Percentiles rank a stretch among this genome's conserved stretches.
These are phyloP conservation scores for Amaranthus hypochondriacus DNA, from an alignment of 148 eudicot species.

Conservation along the genomic window DNA sequence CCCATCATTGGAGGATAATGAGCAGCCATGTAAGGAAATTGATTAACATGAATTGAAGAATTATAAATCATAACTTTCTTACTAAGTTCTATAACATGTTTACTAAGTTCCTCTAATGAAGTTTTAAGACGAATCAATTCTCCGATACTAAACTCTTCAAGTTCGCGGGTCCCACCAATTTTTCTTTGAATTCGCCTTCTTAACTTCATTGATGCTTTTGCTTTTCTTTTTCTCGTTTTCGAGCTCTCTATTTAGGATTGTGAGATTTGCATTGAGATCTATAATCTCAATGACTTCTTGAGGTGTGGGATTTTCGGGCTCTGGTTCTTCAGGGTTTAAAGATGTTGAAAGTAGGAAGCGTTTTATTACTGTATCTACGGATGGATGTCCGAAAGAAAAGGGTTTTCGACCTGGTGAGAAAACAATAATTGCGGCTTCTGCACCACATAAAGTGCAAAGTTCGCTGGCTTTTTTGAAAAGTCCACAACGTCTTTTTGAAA, in stretches of 20 bases:
- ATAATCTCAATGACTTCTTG: background rate
- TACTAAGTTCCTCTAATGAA: slow-evolving; percentile 34
- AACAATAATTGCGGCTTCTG: slow-evolving; percentile 25
- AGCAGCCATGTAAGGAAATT: slow-evolving; percentile 3
- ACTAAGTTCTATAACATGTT: slow-evolving; percentile 23
- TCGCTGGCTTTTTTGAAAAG: slow-evolving; percentile 33
- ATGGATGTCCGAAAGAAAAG: slow-evolving; percentile 28
- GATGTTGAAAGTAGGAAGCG: slow-evolving; percentile 6
- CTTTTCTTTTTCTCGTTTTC: slow-evolving; percentile 35
- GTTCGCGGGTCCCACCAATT: slow-evolving; percentile 43
- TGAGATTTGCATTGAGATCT: slow-evolving; percentile 24
- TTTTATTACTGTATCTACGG: slow-evolving; percentile 16
- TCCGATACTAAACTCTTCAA: slow-evolving; percentile 22
- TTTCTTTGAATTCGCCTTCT: slow-evolving; percentile 19
- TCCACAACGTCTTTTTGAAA: slow-evolving; percentile 29
- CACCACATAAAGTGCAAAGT: slow-evolving; percentile 28
- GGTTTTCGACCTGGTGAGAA: slow-evolving; percentile 32
- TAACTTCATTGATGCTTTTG: slow-evolving; percentile 26
- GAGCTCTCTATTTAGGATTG: slow-evolving; percentile 18
- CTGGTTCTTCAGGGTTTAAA: background rate
- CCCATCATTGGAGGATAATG: slow-evolving; percentile 3
- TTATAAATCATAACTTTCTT: slow-evolving; percentile 18
- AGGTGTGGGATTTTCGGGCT: too few relatives aligned
- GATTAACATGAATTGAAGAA: slow-evolving; percentile 6
- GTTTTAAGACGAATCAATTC: slow-evolving; percentile 33